A percentile compares a stretch with the other conserved stretches of the same genome.
Evolutionary conservation across 2,329 filamentous ascomycete species (phyloP).

Genomic region (Cytospora piceicola): DNA sequence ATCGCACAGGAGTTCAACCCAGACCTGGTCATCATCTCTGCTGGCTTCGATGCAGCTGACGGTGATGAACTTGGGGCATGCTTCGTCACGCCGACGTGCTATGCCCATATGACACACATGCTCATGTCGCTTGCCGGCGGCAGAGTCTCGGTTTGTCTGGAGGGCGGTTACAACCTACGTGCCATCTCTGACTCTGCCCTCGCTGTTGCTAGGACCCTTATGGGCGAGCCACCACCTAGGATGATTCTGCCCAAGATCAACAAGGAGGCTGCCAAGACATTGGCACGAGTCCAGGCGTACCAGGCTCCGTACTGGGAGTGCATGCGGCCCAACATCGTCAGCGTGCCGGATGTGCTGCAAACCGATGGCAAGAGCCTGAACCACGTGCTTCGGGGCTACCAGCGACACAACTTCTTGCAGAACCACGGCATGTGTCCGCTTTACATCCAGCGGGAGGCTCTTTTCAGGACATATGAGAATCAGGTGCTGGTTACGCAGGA

Average conservation of each 20-base stretch:
- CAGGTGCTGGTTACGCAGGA: constrained; percentile 82
- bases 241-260: constrained; percentile 61
- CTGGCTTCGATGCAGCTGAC: constrained; percentile 93
- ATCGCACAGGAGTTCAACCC: constrained; percentile 92
- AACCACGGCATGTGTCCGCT: constrained; percentile 79
- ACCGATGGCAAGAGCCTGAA: constrained; percentile 69
- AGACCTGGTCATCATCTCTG: constrained; percentile 92
- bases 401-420: constrained; percentile 71
- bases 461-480: constrained; percentile 80
- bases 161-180: constrained; percentile 92
- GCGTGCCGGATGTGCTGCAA: constrained; percentile 55
- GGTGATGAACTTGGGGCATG: constrained; percentile 93
- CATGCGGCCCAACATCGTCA: constrained; percentile 71
- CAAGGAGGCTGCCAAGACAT: constrained; percentile 58
- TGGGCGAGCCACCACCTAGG: constrained; percentile 85
- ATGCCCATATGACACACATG: constrained; percentile 99
- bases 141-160: constrained; percentile 87
- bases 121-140: constrained; percentile 91
- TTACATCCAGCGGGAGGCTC: constrained; percentile 72
- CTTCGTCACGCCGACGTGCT: constrained; percentile 87
- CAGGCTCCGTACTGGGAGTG: constrained; percentile 83
- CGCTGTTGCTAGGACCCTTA: constrained; percentile 87
- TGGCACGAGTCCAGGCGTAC: constrained; percentile 62
- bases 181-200: constrained; percentile 93
- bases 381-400: constrained; percentile 78